A percentile compares a stretch with the other conserved stretches of the same genome.
These are phyloP conservation scores for Sordaria brevicollis DNA, from an alignment of 495 filamentous ascomycete species.

Conservation along the genomic window DNA sequence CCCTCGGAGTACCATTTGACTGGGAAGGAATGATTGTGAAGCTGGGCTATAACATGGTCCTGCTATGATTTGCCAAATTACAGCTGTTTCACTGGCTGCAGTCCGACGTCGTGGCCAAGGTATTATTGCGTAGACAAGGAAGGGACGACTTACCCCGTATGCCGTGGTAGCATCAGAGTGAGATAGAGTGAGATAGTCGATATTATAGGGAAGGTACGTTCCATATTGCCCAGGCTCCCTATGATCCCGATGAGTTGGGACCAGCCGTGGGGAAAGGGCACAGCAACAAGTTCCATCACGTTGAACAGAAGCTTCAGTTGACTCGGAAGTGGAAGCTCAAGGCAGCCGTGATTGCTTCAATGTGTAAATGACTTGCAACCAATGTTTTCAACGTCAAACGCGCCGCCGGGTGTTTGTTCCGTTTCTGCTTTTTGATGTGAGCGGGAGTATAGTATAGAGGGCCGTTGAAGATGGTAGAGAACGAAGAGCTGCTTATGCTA, in stretches of 20 bases:
- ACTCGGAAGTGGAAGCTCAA: not conserved
- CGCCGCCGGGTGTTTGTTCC: not conserved
- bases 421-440: not conserved
- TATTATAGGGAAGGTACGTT: not conserved
- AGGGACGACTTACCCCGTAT: not conserved
- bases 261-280: not conserved
- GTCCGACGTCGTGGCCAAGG: not conserved
- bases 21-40: not conserved
- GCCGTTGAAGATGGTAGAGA: not conserved
- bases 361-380: not conserved
- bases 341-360: not conserved
- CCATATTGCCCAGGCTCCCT: not conserved
- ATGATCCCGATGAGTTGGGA: not conserved
- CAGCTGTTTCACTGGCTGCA: not conserved
- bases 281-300: not conserved
- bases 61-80: not conserved
- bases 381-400: not conserved
- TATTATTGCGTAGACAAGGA: not conserved
- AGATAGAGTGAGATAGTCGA: not conserved
- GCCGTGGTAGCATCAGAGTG: not conserved
- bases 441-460: not conserved
- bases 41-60: not conserved
- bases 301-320: not conserved
- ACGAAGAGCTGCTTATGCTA: not conserved
- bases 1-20: not conserved